Base-by-base conservation (phyloP, 192 early-diverging fungal genomes). In the Kappamyces sp. region DNA sequence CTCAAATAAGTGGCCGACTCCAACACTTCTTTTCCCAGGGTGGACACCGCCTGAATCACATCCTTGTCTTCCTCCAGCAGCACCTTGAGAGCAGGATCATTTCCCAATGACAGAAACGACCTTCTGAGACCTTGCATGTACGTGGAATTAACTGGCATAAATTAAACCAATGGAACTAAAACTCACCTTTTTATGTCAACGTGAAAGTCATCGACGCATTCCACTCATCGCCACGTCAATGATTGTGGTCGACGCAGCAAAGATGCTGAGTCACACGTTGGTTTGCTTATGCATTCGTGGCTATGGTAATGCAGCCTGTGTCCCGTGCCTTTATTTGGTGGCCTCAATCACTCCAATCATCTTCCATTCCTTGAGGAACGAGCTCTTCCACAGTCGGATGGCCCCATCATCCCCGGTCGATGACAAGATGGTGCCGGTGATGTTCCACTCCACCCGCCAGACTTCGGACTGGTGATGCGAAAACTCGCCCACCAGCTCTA, bases 381-480 rank as follows among this genome's bases (percentile, higher is more conserved):
- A 44, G 43, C 85, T 78, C 58, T 87, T 89, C 91, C 91, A 93
- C 38, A 93, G 63, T 0, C 87, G 74, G 31, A 93, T 77, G 62
- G 74, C 87, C 23, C 91, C 89, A 66, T 91, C 91, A 55, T 89
- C 87, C 3, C 91, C 91, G 51, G 86, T 85, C 4, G 84, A 86
- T 5, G 83, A 80, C 5, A 91, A 66, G 39, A 89, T 83, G 0
- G 89, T 91, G 2, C 90, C 90, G 2, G 85, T 89, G 5, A 91
- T 66, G 67, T 93, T 93, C 91, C 91, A 93, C 51, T 86, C 80
- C 0, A 90, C 88, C 9, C 84, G 63, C 90, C 90, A 92, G 23
- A 76, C 77, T 51, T 74, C 87, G 1, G 78, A 75, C 10, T 72
- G 59, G 61, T 90, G 90, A 54, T 90, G 83, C 4, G 55, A 48